Evolutionary conservation across 129 eudicot species (phyloP), one percentile per base, ranked within the genome.

Genomic region (Flaveria bidentis): DNA sequence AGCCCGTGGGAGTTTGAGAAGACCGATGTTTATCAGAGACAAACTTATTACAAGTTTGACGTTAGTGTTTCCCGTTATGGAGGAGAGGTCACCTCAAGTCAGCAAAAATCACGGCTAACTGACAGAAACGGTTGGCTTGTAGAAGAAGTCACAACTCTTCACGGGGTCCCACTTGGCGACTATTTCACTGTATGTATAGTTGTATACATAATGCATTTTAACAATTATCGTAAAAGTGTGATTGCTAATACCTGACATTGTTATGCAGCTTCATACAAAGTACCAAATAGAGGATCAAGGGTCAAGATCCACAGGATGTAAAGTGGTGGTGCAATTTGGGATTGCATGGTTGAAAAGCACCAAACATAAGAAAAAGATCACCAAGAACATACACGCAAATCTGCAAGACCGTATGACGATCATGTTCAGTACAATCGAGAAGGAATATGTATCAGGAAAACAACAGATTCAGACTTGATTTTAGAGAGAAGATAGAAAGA

Each of bases 11-110:
- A 94, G 83, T 77, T 78, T 15, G 97, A 87, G 49, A 94, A 91
- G 77, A 80, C 87, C 3, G 98, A 93, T 39, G 96, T 89, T 46
- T 86, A 81, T 77, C 96, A 94, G 80, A 89, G 99, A 77, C 96
- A 91, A 66, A 84, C 88, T 25, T 83, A 92, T 84, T 94, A 89
- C 82, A 91, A 87, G 56, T 91, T 89, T 71, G 95, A 93, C 46
- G 81, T 87, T 55, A 78, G 81, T 65, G 81, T 89, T 49, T 94
- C 99, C 30, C 92, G 90, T 66, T 91, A 89, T 52, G 82, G 90
- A 87, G 99, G 97, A 73, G 97, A 94, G 67, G 99, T 94, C 51
- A 94, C 97, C 16, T 91, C 91, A 78, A 86, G 94, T 39, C 99
- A 94, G 60, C 99, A 91, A 78, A 91, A 84, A 72, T 89, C 96